Evolutionary conservation across 1,284 basidiomycete genomes (phyloP).

Genomic region (Ceratobasidium sp.): DNA sequence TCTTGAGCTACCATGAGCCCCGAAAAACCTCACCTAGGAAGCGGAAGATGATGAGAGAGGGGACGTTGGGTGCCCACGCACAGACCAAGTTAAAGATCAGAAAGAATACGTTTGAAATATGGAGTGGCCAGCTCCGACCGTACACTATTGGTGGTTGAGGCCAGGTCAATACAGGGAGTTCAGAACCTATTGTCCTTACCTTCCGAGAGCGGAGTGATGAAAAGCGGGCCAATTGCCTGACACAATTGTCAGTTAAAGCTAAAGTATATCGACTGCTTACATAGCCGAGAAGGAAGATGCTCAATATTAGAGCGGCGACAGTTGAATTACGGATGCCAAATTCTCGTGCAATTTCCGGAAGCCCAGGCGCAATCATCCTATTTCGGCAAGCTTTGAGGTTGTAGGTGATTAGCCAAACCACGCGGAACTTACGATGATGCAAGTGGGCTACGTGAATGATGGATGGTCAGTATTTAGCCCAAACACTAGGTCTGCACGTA

Average conservation of each 20-base stretch:
- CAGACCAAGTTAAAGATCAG: conserved; percentile 72
- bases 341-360: conserved; percentile 64
- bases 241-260: conserved; percentile 39
- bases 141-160: conserved; percentile 33
- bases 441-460: conserved; percentile 30
- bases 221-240: conserved; percentile 10
- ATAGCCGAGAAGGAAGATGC: conserved; percentile 77
- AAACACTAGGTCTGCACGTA: too few relatives aligned
- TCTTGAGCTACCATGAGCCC: background rate
- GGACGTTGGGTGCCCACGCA: conserved; percentile 66
- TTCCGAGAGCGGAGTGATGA: conserved; percentile 37
- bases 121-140: conserved; percentile 58
- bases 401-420: background rate
- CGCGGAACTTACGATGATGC: conserved; percentile 33
- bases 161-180: too few relatives aligned
- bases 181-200: background rate
- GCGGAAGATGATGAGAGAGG: conserved; percentile 67
- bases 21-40: conserved; percentile 60
- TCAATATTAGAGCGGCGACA: conserved; percentile 62
- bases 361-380: conserved; percentile 81
- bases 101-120: conserved; percentile 69
- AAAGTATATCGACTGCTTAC: conserved; percentile 66
- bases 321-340: conserved; percentile 69
- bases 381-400: too few relatives aligned
- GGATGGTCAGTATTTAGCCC: background rate